A percentile compares a stretch with the other conserved stretches of the same genome.
These are phyloP conservation scores for Parastagonospora avenae DNA, from an alignment of 2,329 filamentous ascomycete genomes.

Conservation along the genomic window DNA sequence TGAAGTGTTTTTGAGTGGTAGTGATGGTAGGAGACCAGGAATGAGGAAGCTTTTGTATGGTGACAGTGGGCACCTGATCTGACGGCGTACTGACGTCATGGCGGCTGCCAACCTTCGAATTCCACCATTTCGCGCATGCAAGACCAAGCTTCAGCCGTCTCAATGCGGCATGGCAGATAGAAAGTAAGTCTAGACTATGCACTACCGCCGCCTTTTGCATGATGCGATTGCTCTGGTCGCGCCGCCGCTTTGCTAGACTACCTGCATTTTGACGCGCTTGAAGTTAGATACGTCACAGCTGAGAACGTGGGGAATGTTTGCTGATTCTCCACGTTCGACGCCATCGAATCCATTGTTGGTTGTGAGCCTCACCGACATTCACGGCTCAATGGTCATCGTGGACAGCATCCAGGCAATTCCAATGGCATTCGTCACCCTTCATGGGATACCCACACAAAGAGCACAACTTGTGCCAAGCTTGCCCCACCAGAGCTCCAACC, in stretches of 20 bases:
- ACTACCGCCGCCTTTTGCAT: slow-evolving; percentile 9
- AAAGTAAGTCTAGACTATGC: slow-evolving; percentile 22
- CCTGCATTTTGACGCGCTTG: neutral
- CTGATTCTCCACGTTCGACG: too few relatives aligned
- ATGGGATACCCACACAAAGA: too few relatives aligned
- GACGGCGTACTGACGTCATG: slow-evolving; percentile 35
- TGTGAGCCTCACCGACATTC: too few relatives aligned
- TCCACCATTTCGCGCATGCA: slow-evolving; percentile 20
- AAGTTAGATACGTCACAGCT: slow-evolving; percentile 24
- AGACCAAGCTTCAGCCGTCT: slow-evolving; percentile 25
- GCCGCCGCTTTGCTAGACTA: neutral
- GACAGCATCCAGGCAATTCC: too few relatives aligned
- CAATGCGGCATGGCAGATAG: slow-evolving; percentile 18
- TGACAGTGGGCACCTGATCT: slow-evolving; percentile 33
- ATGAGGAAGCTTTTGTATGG: slow-evolving; percentile 40
- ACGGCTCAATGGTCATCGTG: too few relatives aligned
- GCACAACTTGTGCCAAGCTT: too few relatives aligned
- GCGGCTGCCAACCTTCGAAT: slow-evolving; percentile 1
- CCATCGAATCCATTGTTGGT: too few relatives aligned
- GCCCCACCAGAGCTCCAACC: too few relatives aligned
- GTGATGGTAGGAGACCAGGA: slow-evolving; percentile 29
- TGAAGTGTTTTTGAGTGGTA: slow-evolving; percentile 16
- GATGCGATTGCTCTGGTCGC: slow-evolving; percentile 7
- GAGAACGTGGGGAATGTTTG: neutral
- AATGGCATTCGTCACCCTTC: too few relatives aligned